Evolutionary conservation across 768 basidiomycete genomes (phyloP), one percentile per base, ranked within the genome.

Genomic region (Tulasnella sp.): DNA sequence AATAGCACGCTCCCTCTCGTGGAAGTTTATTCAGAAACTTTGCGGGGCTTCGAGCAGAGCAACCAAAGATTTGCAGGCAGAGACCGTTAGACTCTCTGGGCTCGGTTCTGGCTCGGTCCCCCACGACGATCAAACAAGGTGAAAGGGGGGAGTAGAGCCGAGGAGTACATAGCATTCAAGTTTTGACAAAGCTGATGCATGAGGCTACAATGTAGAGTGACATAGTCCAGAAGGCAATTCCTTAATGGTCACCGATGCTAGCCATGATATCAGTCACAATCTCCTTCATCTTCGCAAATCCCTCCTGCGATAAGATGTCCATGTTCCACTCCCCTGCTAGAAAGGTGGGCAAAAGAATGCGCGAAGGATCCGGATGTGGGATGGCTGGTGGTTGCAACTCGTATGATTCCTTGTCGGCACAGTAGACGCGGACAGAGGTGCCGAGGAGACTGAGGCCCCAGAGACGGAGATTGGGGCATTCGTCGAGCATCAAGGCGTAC

Each of bases 1-100:
- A 39, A 92, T 87, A 0, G 92, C 92, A 0, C 92, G 85, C 80
- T 93, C 91, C 49, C 90, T 85, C 74, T 72, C 40, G 31, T 25
- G 40, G 34, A 37, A n/a, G 49, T 31, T 42, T 29, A 37, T 31
- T 71, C 70, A 12, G 9, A 40, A 17, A 45, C 19, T 45, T 34
- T 40, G 29, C 11, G 71, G 34, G 3, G 71, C 40, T 12, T 72
- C 71, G 11, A 52, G 31, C 40, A 52, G 29, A 37, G 71, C 40
- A 11, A 52, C 71, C 2, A 40, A 72, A 15, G 37, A 72, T 40
- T n/a, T 40, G 71, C 19, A 39, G 40, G 42, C 49, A n/a, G 8
- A 3, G 22, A 12, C 17, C 39, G 52, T 19, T 34, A 52, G 54
- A 22, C n/a, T 58, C 38, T 31, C 49, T 14, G 34, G 34, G 0